Conservation (phyloP, 164 flowering plant genomes). For the Macadamia tetraphylla region DNA sequence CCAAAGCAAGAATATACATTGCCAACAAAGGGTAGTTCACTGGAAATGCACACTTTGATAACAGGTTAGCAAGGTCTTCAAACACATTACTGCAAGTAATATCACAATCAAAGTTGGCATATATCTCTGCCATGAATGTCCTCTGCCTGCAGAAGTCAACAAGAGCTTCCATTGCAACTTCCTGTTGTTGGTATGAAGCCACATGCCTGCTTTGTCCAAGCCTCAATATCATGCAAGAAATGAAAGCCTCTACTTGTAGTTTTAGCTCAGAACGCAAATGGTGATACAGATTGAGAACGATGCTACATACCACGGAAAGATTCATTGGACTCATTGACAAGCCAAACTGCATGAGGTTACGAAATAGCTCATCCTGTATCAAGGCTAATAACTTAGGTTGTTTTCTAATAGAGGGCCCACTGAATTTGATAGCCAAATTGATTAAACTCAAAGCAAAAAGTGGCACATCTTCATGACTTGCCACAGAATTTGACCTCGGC, state of each 20-base stretch:
- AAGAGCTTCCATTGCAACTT: slow-evolving; percentile 41
- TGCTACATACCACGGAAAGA: slow-evolving; percentile 36
- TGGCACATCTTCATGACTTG: slow-evolving; percentile 38
- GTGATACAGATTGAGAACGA: slow-evolving; percentile 37
- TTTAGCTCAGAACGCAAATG: slow-evolving; percentile 32
- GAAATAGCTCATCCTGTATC: slow-evolving; percentile 37
- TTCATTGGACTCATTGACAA: slow-evolving; percentile 34
- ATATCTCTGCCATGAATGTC: slow-evolving; percentile 37
- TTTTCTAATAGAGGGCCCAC: slow-evolving; percentile 23
- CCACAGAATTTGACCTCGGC: slow-evolving; percentile 30
- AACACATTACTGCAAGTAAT: slow-evolving; percentile 32
- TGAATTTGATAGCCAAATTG: slow-evolving; percentile 37
- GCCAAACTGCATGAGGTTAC: slow-evolving; percentile 38
- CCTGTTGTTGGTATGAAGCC: slow-evolving; percentile 39
- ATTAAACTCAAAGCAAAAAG: slow-evolving; percentile 38
- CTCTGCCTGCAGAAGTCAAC: slow-evolving; percentile 43
- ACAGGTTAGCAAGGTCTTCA: slow-evolving; percentile 34
- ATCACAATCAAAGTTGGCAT: slow-evolving; percentile 43
- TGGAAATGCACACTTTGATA: slow-evolving; percentile 40
- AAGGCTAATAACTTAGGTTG: slow-evolving; percentile 30
- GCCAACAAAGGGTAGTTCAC: slow-evolving; percentile 35
- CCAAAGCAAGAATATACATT: slow-evolving; percentile 39
- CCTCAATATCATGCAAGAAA: slow-evolving; percentile 36
- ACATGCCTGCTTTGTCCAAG: slow-evolving; percentile 34
- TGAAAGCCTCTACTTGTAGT: slow-evolving; percentile 40